A percentile compares a stretch with the other conserved stretches of the same genome.
phyloP scores from a whole-genome alignment of 169 alveolate genomes.

The Plasmodium ovale region DNA sequence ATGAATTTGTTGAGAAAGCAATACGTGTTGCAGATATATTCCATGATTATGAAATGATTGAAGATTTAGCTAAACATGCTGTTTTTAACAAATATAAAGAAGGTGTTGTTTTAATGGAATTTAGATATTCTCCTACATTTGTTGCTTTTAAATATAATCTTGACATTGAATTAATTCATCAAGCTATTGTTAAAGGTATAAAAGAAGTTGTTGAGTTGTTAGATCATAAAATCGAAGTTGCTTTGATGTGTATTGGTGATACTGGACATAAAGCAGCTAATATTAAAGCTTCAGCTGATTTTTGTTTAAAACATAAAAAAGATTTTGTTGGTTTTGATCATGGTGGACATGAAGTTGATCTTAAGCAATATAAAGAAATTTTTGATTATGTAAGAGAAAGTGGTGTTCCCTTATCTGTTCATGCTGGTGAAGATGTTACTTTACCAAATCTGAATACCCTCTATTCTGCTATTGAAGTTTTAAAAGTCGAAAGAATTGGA shows the following conservation, averaged over 20 bases:
- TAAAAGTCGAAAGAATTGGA: constrained; percentile 77
- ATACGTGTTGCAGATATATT: constrained; percentile 40
- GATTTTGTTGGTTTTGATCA: constrained; percentile 78
- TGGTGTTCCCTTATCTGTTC: constrained; percentile 73
- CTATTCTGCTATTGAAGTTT: constrained; percentile 53
- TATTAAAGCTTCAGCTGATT: constrained; percentile 73
- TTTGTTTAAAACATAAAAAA: constrained; percentile 51
- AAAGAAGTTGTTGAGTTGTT: constrained; percentile 52
- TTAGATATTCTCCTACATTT: constrained; percentile 76
- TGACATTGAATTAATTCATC: constrained; percentile 53
- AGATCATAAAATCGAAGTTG: constrained; percentile 46
- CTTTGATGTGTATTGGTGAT: constrained; percentile 64
- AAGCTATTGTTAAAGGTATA: constrained; percentile 67
- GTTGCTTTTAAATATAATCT: constrained; percentile 54
- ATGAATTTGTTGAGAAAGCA: constrained; percentile 28
- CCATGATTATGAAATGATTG: constrained; percentile 36
- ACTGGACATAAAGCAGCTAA: constrained; percentile 63
- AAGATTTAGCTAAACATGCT: constrained; percentile 67
- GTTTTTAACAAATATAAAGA: constrained; percentile 76
- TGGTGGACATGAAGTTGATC: constrained; percentile 74
- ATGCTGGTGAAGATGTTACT: constrained; percentile 77
- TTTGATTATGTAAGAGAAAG: constrained; percentile 67
- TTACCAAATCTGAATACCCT: constrained; percentile 76
- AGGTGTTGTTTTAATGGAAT: constrained; percentile 78
- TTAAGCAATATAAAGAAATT: constrained; percentile 56